Evolutionary conservation across 106 monocot species (phyloP).

Genomic region (Phalaenopsis equestris): DNA sequence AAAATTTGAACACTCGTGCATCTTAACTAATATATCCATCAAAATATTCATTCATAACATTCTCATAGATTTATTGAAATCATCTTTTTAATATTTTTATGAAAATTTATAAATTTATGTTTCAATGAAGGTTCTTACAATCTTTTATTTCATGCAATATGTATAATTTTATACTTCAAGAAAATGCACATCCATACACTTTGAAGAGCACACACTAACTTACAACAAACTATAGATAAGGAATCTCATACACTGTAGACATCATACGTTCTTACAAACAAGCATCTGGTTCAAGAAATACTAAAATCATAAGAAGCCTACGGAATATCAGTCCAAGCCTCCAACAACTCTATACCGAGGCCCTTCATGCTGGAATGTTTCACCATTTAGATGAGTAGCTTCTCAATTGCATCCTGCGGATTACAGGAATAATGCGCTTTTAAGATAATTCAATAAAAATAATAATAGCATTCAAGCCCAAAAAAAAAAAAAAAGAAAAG

Average conservation of each 20-base stretch:
- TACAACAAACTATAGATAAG: neutral
- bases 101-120: too few relatives aligned
- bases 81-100: too few relatives aligned
- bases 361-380: constrained; percentile 30
- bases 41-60: too few relatives aligned
- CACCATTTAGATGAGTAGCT: constrained; percentile 46
- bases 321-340: constrained; percentile 32
- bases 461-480: too few relatives aligned
- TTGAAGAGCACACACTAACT: neutral
- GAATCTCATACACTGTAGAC: neutral
- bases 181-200: neutral
- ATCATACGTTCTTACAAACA: neutral
- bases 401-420: constrained; percentile 70
- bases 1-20: too few relatives aligned
- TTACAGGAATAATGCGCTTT: neutral
- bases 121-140: too few relatives aligned
- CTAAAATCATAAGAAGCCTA: neutral
- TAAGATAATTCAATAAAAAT: neutral
- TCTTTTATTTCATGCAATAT: too few relatives aligned
- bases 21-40: too few relatives aligned
- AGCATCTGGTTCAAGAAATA: neutral
- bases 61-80: too few relatives aligned
- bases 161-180: too few relatives aligned
- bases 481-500: too few relatives aligned
- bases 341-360: constrained; percentile 15